A percentile compares a stretch with the other conserved stretches of the same genome.
Evolutionary conservation across 805 yeast species (phyloP).

Genomic region (Pichia cephalocereana): DNA sequence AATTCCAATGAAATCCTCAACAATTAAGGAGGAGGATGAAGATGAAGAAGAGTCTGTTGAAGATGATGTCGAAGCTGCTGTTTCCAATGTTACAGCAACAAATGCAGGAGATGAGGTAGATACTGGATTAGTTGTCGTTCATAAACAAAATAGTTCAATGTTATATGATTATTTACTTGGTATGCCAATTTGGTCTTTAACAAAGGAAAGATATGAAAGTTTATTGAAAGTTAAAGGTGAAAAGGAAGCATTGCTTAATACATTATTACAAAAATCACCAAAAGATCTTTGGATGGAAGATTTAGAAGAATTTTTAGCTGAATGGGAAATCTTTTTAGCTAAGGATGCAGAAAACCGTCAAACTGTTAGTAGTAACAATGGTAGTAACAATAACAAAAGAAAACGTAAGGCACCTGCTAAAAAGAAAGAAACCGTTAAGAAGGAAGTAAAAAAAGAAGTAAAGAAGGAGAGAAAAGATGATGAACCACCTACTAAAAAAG

Average conservation of each 20-base stretch:
- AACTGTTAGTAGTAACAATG: slow-evolving; percentile 36
- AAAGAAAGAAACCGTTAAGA: slow-evolving; percentile 42
- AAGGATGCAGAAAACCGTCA: slow-evolving; percentile 56
- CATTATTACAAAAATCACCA: slow-evolving; percentile 57
- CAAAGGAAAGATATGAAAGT: slow-evolving; percentile 79
- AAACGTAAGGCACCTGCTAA: slow-evolving; percentile 20
- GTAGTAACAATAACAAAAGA: slow-evolving; percentile 31
- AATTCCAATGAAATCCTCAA: slow-evolving; percentile 33
- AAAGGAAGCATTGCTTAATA: slow-evolving; percentile 62
- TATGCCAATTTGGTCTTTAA: slow-evolving; percentile 90
- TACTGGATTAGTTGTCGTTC: slow-evolving; percentile 25
- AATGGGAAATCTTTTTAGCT: slow-evolving; percentile 60
- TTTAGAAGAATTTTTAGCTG: slow-evolving; percentile 58
- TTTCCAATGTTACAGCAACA: slow-evolving; percentile 20
- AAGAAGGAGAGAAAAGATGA: slow-evolving; percentile 4
- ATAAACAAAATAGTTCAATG: slow-evolving; percentile 42
- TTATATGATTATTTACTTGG: slow-evolving; percentile 82
- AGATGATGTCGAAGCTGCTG: slow-evolving; percentile 36
- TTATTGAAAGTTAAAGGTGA: slow-evolving; percentile 63
- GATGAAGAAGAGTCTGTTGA: slow-evolving; percentile 21
- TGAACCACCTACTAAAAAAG: slow-evolving; percentile 27
- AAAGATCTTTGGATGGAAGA: slow-evolving; percentile 86
- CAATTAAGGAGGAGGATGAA: slow-evolving; percentile 14
- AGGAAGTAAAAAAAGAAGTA: slow-evolving; percentile 35
- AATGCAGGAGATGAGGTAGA: slow-evolving; percentile 12